phyloP scores from a whole-genome alignment of 345 rosid genomes.

The Citropsis articulata region DNA sequence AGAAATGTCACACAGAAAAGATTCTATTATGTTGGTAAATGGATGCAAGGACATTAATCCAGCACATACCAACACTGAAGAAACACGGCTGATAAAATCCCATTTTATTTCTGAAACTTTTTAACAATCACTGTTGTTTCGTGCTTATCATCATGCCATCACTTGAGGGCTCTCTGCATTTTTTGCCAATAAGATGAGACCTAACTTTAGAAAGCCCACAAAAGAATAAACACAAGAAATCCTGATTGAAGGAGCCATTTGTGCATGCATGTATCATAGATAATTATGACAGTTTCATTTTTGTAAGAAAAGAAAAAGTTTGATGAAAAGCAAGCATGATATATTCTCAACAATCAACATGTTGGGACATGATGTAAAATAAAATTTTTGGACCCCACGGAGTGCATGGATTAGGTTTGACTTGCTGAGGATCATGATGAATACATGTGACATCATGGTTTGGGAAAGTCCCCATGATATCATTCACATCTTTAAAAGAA shows the following conservation, averaged over 20 bases:
- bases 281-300: neutral
- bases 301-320: neutral
- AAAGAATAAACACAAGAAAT: constrained; percentile 4
- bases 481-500: neutral
- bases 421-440: constrained; percentile 27
- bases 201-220: constrained; percentile 2
- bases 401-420: constrained; percentile 50
- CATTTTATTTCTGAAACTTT: neutral
- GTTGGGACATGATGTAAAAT: constrained; percentile 5
- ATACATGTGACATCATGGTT: constrained; percentile 39
- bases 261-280: constrained; percentile 10
- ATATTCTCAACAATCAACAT: neutral
- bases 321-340: constrained; percentile 1
- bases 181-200: neutral
- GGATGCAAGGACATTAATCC: neutral
- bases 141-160: neutral
- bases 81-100: neutral
- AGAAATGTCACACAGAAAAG: neutral
- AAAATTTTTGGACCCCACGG: constrained; percentile 17
- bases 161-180: neutral
- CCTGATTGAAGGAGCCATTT: constrained; percentile 30
- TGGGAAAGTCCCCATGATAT: neutral
- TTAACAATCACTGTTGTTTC: neutral
- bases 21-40: neutral
- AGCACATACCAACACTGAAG: neutral